phyloP scores from a whole-genome alignment of 108 stramenopile genomes.

The Nitzschia inconspicua region DNA sequence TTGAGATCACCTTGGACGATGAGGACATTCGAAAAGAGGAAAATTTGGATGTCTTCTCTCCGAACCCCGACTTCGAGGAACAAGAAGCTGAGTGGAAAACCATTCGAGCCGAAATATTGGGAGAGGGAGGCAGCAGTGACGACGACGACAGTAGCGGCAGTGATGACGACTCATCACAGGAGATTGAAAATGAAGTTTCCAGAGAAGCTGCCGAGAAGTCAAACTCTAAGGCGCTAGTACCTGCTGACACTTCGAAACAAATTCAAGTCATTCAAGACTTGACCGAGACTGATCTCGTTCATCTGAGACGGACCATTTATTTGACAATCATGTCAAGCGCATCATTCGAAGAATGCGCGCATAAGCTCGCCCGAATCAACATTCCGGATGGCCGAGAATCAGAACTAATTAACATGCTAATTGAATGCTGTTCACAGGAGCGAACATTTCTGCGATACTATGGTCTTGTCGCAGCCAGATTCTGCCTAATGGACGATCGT shows the following conservation, averaged over 20 bases:
- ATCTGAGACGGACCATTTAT: constrained; percentile 96
- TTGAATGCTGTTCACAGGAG: constrained; percentile 98
- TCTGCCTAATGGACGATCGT: constrained; percentile 86
- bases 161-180: constrained; percentile 54
- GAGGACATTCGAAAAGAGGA: constrained; percentile 88
- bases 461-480: constrained; percentile 91
- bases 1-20: constrained; percentile 94
- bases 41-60: constrained; percentile 76
- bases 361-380: constrained; percentile 95
- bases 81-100: constrained; percentile 85
- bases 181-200: constrained; percentile 32
- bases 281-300: constrained; percentile 91
- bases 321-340: constrained; percentile 99
- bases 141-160: constrained; percentile 59
- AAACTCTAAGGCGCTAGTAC: constrained; percentile 6
- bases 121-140: constrained; percentile 53
- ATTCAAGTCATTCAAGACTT: constrained; percentile 68
- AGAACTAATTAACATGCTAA: constrained; percentile 95
- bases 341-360: constrained; percentile 97
- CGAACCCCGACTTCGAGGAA: constrained; percentile 80
- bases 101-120: constrained; percentile 92
- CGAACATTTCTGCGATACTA: constrained; percentile 94
- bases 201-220: constrained; percentile 9
- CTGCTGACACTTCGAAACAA: constrained; percentile 24
- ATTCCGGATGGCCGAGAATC: constrained; percentile 86